Percentiles rank a stretch among this genome's conserved stretches.
Conservation (phyloP, 495 filamentous ascomycete genomes). For the Collariella sp. region DNA sequence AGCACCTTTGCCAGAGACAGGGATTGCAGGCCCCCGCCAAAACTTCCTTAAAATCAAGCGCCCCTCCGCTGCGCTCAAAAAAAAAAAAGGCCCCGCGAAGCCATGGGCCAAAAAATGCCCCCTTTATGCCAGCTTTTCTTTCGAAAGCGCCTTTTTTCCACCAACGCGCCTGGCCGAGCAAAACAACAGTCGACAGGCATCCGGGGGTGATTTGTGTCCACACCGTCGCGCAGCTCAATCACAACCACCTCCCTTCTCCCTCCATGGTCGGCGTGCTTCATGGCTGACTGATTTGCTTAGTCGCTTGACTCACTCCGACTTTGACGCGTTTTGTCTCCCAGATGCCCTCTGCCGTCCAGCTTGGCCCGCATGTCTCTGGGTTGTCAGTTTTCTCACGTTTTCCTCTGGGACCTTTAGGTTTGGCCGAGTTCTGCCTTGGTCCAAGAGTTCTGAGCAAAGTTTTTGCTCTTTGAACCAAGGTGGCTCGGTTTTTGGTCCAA, state of each 20-base stretch:
- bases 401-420: not conserved
- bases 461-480: no score
- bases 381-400: not conserved
- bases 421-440: not conserved
- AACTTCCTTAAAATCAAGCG: not conserved
- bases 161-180: not conserved
- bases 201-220: not conserved
- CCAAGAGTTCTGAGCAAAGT: no score
- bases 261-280: not conserved
- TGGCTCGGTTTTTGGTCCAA: no score
- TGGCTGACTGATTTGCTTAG: constrained; percentile 10
- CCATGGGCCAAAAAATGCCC: not conserved
- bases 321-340: not conserved
- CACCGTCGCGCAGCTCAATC: not conserved
- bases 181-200: not conserved
- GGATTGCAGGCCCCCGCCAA: not conserved
- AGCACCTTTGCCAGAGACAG: not conserved
- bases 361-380: not conserved
- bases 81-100: not conserved
- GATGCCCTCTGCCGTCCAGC: not conserved
- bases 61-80: not conserved
- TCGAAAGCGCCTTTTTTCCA: not conserved
- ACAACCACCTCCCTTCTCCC: not conserved
- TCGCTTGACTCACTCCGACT: not conserved
- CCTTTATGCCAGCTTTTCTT: not conserved